These are phyloP conservation scores for Saraca asoca DNA, from an alignment of 331 rosid species.

Conservation along the genomic window DNA sequence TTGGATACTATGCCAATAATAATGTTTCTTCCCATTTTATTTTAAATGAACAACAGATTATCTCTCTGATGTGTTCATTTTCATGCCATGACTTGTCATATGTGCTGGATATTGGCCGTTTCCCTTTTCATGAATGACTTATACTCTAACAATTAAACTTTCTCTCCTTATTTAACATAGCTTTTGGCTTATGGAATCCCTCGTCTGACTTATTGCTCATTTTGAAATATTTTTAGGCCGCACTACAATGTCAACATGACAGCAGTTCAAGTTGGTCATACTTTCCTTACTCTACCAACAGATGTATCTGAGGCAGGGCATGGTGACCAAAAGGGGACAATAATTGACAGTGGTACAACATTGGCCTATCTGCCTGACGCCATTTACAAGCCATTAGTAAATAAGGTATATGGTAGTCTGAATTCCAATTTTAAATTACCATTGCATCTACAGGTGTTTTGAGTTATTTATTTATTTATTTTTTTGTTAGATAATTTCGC, in stretches of 20 bases:
- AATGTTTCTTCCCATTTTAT: background rate
- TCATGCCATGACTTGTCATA: slow-evolving; percentile 7
- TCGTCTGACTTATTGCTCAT: slow-evolving; percentile 25
- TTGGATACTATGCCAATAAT: background rate
- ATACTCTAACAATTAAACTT: slow-evolving; percentile 22
- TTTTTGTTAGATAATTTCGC: slow-evolving; percentile 64
- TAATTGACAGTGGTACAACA: slow-evolving; percentile 97
- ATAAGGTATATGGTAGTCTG: slow-evolving; percentile 50
- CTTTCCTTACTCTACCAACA: slow-evolving; percentile 56
- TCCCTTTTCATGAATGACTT: slow-evolving; percentile 15
- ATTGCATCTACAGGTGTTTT: slow-evolving; percentile 27
- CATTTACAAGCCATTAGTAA: slow-evolving; percentile 74
- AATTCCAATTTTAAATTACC: slow-evolving; percentile 21
- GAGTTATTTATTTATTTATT: slow-evolving; percentile 36
- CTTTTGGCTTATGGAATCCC: slow-evolving; percentile 27
- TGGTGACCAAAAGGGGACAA: slow-evolving; percentile 70
- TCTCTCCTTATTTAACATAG: slow-evolving; percentile 5
- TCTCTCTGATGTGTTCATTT: slow-evolving; percentile 21
- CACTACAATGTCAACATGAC: slow-evolving; percentile 94
- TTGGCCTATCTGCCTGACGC: slow-evolving; percentile 96
- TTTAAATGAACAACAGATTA: slow-evolving; percentile 10
- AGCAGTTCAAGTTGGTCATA: slow-evolving; percentile 79
- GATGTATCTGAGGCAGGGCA: slow-evolving; percentile 57
- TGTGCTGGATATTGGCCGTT: slow-evolving; percentile 24
- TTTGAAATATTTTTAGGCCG: slow-evolving; percentile 55